Evolutionary conservation across 2,329 filamentous ascomycete genomes (phyloP), one percentile per base, ranked within the genome.

Genomic region (Mariannaea sp.): DNA sequence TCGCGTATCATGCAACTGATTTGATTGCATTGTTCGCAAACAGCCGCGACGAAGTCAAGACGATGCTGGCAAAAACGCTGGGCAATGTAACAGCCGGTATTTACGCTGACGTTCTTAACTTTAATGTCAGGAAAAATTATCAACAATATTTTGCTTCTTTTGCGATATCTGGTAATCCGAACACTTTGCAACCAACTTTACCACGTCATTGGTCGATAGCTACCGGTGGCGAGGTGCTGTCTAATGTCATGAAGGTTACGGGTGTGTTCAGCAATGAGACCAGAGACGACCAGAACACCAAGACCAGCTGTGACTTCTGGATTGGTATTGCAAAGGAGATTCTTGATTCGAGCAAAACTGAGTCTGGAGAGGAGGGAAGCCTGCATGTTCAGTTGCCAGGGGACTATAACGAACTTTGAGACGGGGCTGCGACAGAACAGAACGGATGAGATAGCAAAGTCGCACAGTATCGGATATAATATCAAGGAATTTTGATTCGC

Each of bases 11-110:
- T 14, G 44, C 16, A 16, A 17, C 35, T 5, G 54, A 54, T 19
- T n/a, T 54, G 6, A 20, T 57, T 16, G 44, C 54, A 2, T 20
- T 47, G 8, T 56, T 50, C 14, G 30, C 38, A 4, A 53, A 39
- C 35, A 33, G 16, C 8, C 16, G 20, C 5, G 39, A 26, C 1
- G 17, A 48, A 4, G 13, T 13, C 7, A 8, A 10, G 7, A 20
- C 20, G 3, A 48, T 48, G 45, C 27, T 48, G 4, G 13, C 7
- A 2, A 48, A 32, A 13, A 5, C 12, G 1, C 2, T 48, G 13
- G 17, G 7, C 10, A 10, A 32, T 4, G 12, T 13, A 9, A 4
- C 10, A 10, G 33, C 26, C 14, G 10, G 39, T 2, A 3, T 9
- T 2, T 17, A 13, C 4, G 33, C 44, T 1, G 5, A 6, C 6